phyloP scores from a whole-genome alignment of 768 basidiomycete species.

The Tricholoma saponaceum region DNA sequence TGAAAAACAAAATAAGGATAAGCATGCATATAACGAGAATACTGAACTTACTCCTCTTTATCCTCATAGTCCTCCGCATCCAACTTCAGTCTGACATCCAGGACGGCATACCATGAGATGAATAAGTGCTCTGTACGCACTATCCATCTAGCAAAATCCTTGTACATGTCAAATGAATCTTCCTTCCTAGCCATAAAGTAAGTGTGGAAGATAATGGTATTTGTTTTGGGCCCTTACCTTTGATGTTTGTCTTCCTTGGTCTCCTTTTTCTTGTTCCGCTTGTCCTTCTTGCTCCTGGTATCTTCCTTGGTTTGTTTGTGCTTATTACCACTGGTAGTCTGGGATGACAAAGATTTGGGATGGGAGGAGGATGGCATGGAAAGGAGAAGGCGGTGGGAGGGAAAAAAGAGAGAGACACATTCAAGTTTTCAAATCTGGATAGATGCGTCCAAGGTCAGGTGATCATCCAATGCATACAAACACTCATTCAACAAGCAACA shows the following conservation, averaged over 20 bases:
- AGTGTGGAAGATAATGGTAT: background rate
- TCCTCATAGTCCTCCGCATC: background rate
- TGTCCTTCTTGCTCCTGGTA: too few relatives aligned
- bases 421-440: background rate
- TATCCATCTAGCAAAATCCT: background rate
- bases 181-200: background rate
- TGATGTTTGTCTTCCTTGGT: background rate
- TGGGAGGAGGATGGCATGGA: background rate
- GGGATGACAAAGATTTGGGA: background rate
- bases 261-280: background rate
- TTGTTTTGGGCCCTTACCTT: background rate
- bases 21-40: background rate
- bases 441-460: too few relatives aligned
- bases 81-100: background rate
- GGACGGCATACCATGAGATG: background rate
- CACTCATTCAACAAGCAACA: background rate
- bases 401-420: background rate
- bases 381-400: background rate
- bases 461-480: too few relatives aligned
- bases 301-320: background rate
- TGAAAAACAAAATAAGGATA: background rate
- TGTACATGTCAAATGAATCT: background rate
- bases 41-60: background rate
- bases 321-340: background rate
- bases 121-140: background rate